Conservation (phyloP, 257 asterid genomes). For the Ilex asprella region DNA sequence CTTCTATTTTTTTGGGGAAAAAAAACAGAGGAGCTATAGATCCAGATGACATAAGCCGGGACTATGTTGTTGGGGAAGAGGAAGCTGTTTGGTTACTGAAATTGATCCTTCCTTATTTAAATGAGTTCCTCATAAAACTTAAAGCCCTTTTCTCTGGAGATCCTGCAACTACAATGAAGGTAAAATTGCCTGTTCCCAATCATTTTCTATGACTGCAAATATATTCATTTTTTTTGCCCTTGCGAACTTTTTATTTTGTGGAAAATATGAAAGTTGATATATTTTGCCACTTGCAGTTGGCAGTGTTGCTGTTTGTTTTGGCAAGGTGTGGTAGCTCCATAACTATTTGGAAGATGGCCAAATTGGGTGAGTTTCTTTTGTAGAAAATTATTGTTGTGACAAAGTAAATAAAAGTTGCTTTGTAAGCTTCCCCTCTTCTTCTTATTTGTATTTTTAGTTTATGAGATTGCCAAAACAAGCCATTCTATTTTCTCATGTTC, state of each 20-base stretch:
- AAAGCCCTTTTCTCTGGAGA: conserved; percentile 96
- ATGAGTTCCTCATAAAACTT: conserved; percentile 63
- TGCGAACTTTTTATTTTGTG: no score
- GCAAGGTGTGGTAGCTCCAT: conserved; percentile 87
- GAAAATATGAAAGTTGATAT: conserved; percentile 19
- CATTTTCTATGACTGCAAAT: not conserved
- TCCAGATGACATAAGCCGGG: conserved; percentile 26
- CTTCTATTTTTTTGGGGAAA: not conserved
- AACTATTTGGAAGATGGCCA: conserved; percentile 82
- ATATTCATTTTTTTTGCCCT: not conserved
- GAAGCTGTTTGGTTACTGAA: conserved; percentile 71
- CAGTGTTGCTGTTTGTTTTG: conserved; percentile 69
- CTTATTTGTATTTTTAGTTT: no score
- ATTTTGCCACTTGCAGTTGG: conserved; percentile 52
- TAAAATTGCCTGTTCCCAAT: conserved; percentile 2
- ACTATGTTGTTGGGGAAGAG: conserved; percentile 68
- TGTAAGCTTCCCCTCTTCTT: no score
- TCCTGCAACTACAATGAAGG: conserved; percentile 96
- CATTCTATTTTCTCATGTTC: no score
- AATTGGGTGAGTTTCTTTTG: conserved; percentile 45
- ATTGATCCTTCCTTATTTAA: conserved; percentile 55
- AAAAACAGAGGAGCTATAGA: conserved; percentile 38
- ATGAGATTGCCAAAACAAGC: no score
- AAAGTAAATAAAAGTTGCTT: no score
- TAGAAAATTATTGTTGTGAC: not conserved